A percentile compares a stretch with the other conserved stretches of the same genome.
phyloP scores from a whole-genome alignment of 2,329 filamentous ascomycete species.

The Penicillium sp. region DNA sequence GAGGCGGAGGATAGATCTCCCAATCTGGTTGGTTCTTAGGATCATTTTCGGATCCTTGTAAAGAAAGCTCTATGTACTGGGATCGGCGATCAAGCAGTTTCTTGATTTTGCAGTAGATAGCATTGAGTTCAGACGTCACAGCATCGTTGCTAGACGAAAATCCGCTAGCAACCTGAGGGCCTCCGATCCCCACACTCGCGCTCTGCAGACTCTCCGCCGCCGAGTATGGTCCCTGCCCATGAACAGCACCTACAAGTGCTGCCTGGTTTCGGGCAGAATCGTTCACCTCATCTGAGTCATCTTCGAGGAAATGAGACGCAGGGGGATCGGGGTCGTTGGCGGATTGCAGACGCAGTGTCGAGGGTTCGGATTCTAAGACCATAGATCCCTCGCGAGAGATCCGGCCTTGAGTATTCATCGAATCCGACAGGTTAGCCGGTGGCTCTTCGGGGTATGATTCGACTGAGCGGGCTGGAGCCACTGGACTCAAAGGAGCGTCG shows the following conservation, averaged over 20 bases:
- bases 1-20: slow-evolving; percentile 87
- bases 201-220: slow-evolving; percentile 58
- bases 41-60: slow-evolving; percentile 79
- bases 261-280: slow-evolving; percentile 49
- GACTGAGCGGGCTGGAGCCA: slow-evolving; percentile 14
- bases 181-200: slow-evolving; percentile 57
- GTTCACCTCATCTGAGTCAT: slow-evolving; percentile 46
- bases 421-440: slow-evolving; percentile 1
- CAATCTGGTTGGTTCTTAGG: slow-evolving; percentile 80
- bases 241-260: slow-evolving; percentile 52
- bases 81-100: slow-evolving; percentile 82
- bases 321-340: slow-evolving; percentile 6
- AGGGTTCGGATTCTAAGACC: slow-evolving; percentile 10
- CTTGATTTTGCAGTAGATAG: slow-evolving; percentile 88
- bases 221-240: slow-evolving; percentile 55
- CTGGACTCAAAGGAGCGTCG: slow-evolving; percentile 38
- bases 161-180: slow-evolving; percentile 61
- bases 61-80: slow-evolving; percentile 82
- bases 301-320: slow-evolving; percentile 2
- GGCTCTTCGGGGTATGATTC: slow-evolving; percentile 10
- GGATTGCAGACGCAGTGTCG: slow-evolving; percentile 7
- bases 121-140: slow-evolving; percentile 77
- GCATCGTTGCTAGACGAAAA: slow-evolving; percentile 71
- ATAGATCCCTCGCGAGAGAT: slow-evolving; percentile 10
- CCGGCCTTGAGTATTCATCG: background rate